phyloP scores from a whole-genome alignment of 208 protist species.

The Porcisia deanei region DNA sequence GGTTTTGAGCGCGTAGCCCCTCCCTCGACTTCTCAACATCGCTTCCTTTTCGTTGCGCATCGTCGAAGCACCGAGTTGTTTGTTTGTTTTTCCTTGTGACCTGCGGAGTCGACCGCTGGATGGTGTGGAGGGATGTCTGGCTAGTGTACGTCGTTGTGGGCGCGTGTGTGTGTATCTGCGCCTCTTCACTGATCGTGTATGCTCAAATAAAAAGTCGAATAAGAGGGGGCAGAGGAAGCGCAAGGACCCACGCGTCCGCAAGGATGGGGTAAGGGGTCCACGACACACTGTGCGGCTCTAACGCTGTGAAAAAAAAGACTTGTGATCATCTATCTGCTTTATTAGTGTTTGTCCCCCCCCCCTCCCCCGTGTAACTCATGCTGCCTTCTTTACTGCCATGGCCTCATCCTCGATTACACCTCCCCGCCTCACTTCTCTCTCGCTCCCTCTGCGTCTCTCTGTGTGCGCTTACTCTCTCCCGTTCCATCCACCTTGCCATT shows the following conservation, averaged over 20 bases:
- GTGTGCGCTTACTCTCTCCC: background rate
- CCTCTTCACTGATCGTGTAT: background rate
- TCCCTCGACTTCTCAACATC: background rate
- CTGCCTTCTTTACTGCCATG: background rate
- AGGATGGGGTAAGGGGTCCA: too few species aligned
- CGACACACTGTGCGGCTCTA: background rate
- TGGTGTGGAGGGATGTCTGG: background rate
- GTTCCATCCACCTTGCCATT: background rate
- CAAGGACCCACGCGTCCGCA: background rate
- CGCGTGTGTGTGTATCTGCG: background rate
- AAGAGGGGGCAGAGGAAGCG: background rate
- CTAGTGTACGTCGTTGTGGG: background rate
- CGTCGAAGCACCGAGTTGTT: background rate
- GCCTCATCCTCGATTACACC: constrained; percentile 7
- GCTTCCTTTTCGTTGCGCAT: background rate
- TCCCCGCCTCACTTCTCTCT: background rate
- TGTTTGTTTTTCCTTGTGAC: background rate
- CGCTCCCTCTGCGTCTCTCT: background rate
- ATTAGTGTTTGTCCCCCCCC: background rate
- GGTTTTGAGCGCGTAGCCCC: background rate
- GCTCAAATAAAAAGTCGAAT: background rate
- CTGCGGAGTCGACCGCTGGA: background rate
- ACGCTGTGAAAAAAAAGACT: too few species aligned
- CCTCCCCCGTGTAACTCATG: background rate
- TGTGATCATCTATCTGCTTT: background rate